phyloP scores from a whole-genome alignment of 139 green algal genomes.

The Chlamydomonas sphaeroides region DNA sequence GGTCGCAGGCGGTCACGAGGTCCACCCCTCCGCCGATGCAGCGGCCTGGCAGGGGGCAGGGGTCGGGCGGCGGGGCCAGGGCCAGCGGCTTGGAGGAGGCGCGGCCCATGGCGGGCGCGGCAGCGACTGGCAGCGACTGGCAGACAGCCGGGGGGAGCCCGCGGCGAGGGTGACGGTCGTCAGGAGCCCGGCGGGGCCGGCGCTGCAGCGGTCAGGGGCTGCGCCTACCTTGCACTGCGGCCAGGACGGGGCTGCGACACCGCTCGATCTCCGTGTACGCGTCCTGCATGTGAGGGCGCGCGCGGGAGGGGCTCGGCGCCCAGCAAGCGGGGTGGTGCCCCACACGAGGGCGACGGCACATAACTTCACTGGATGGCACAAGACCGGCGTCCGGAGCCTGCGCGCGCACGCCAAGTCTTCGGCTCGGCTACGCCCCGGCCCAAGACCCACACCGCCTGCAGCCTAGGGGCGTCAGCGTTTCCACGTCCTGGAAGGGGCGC shows the following conservation, averaged over 20 bases:
- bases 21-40: conserved; percentile 93
- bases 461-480: too few relatives aligned
- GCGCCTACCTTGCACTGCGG: conserved; percentile 50
- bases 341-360: too few relatives aligned
- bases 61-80: not conserved
- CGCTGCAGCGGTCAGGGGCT: not conserved
- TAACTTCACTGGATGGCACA: too few relatives aligned
- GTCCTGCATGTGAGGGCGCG: conserved; percentile 17
- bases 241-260: conserved; percentile 44
- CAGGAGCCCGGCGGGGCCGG: too few relatives aligned
- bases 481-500: too few relatives aligned
- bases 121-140: not conserved
- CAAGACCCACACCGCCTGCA: too few relatives aligned
- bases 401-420: too few relatives aligned
- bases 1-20: conserved; percentile 86
- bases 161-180: too few relatives aligned
- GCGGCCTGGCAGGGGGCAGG: conserved; percentile 51
- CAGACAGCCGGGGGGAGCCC: too few relatives aligned
- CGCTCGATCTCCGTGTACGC: conserved; percentile 37
- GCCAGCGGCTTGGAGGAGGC: not conserved
- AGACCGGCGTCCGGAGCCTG: too few relatives aligned
- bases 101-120: not conserved
- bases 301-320: too few relatives aligned
- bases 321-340: not conserved
- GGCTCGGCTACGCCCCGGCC: too few relatives aligned